Evolutionary conservation across 176 grass and related monocot genomes (phyloP).

Genomic region (Aegilops speltoides): DNA sequence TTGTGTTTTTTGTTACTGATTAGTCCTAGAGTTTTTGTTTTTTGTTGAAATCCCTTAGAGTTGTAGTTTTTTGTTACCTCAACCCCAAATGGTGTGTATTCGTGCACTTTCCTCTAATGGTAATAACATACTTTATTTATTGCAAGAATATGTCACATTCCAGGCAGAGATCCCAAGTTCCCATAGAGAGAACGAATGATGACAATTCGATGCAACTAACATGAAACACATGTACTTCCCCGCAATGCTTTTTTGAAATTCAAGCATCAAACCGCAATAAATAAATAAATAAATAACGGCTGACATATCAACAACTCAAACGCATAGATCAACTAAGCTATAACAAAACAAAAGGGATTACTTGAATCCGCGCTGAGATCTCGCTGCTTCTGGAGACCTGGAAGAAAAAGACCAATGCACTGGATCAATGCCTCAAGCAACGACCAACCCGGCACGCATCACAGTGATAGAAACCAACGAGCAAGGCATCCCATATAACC

Average conservation of each 20-base stretch:
- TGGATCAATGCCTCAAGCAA: neutral
- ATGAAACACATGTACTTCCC: neutral
- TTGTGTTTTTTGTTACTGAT: too few relatives aligned
- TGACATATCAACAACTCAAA: neutral
- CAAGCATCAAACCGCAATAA: neutral
- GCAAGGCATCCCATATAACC: conserved; percentile 37
- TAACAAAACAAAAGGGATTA: conserved; percentile 28
- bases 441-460: neutral
- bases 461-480: neutral
- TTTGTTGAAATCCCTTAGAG: too few relatives aligned
- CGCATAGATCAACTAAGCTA: neutral
- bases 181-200: neutral
- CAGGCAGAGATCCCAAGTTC: neutral
- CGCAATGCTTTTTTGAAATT: neutral
- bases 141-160: neutral
- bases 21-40: too few relatives aligned
- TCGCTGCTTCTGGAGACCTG: conserved; percentile 86
- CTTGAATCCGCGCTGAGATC: conserved; percentile 61
- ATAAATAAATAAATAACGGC: neutral
- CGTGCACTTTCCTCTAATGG: neutral
- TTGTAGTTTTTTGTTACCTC: too few relatives aligned
- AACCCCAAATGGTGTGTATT: too few relatives aligned
- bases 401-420: conserved; percentile 11
- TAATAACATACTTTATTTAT: neutral
- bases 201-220: neutral